Base-by-base conservation (phyloP, 805 yeast genomes). In the Myxozyma lipomycoides region DNA sequence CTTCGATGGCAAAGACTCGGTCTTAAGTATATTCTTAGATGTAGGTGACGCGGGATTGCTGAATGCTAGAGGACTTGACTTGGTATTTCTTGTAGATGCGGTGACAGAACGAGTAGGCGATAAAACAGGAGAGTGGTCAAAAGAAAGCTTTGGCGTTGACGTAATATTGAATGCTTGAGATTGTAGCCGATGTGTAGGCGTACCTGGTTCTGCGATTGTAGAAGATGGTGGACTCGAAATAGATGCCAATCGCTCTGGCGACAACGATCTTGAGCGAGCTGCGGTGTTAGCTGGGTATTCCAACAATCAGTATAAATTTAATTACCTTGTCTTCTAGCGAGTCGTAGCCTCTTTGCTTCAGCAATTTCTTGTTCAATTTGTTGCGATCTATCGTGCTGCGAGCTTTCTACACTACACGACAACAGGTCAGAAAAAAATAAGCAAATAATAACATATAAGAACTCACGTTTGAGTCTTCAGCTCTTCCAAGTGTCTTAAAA, bases 311-410 rank as follows among this genome's bases (percentile, higher is more conserved):
- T 7, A n/a, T 35, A 18, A 21, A 21, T n/a, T 23, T 19, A 32
- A 21, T 21, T 44, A 52, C 57, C 57, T 32, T 38, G 43, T 28
- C 51, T 18, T 9, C 58, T 45, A 15, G 55, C 55, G 6, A 43
- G 43, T n/a, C 58, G 40, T 30, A 46, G 55, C 12, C 48, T 18
- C 19, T 45, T 41, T 1, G 52, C 49, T 35, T 49, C 55, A 17
- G 46, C 58, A n/a, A 53, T 50, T 36, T 53, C 58, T 32, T 46
- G 40, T 36, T 50, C 58, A 17, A 53, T 30, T 22, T 39, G 24
- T 36, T 25, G 25, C 12, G 51, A 35, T 12, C 57, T 40, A 10
- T 41, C 49, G 18, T 39, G n/a, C 12, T 46, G 48, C 7, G 6
- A 7, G 19, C 38, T 35, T 15, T 42, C 48, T 10, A 32, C 40